Percentiles rank a stretch among this genome's conserved stretches.
Evolutionary conservation across 345 rosid species (phyloP).

Genomic region (Sonneratia alba): DNA sequence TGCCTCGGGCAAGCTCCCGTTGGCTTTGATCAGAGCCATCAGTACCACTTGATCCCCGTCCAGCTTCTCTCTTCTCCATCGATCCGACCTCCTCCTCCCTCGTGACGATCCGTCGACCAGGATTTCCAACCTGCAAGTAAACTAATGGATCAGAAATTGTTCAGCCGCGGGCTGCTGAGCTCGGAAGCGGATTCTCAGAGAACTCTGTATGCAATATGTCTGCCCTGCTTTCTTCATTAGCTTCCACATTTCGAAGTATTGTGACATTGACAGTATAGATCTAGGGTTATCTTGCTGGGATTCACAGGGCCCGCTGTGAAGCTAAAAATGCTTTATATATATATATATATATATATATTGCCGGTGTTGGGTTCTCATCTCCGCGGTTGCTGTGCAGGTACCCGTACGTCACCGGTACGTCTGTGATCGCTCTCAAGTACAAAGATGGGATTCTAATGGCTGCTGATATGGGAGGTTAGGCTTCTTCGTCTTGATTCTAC

Average conservation of each 20-base stretch:
- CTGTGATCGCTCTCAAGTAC: constrained; percentile 86
- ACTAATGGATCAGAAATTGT: neutral
- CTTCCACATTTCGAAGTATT: neutral
- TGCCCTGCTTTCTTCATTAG: neutral
- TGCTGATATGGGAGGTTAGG: constrained; percentile 90
- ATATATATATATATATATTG: neutral
- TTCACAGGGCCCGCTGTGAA: neutral
- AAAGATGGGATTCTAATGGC: constrained; percentile 96
- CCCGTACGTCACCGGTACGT: constrained; percentile 94
- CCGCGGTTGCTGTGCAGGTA: constrained; percentile 28
- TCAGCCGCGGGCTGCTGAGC: neutral
- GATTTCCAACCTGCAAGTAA: neutral
- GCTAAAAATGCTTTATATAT: neutral
- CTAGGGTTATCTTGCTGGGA: neutral
- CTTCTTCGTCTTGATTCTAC: neutral
- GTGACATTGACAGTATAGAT: neutral
- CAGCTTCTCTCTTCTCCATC: neutral
- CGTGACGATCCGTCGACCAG: neutral
- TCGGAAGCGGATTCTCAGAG: constrained; percentile 1
- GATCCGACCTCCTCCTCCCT: neutral
- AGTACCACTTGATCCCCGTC: neutral
- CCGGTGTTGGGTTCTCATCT: neutral
- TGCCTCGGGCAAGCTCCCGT: neutral
- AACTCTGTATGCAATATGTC: neutral
- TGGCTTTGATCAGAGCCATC: neutral